These are phyloP conservation scores for Nicotiana benthamiana DNA, from an alignment of 257 asterid species.

Conservation along the genomic window DNA sequence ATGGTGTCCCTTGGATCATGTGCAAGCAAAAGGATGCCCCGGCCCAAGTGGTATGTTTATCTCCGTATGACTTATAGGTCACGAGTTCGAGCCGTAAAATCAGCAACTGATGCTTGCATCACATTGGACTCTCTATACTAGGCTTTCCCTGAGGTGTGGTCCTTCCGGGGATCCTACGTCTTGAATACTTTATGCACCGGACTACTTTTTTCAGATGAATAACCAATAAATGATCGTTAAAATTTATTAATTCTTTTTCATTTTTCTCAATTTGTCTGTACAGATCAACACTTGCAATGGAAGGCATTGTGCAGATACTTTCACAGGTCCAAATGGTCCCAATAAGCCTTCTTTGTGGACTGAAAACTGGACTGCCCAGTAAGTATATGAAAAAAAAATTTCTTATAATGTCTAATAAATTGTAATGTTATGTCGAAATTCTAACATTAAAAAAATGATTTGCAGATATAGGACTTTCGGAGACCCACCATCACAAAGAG, in stretches of 20 bases:
- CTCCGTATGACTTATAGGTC: neutral
- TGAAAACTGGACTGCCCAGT: constrained; percentile 35
- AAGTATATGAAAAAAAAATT: constrained; percentile 39
- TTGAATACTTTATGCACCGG: too few relatives aligned
- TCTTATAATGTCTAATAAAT: constrained; percentile 45
- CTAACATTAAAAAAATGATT: neutral
- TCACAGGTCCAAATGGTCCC: constrained; percentile 76
- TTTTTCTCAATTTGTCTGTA: neutral
- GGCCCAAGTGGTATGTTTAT: constrained; percentile 28
- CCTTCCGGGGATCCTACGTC: too few relatives aligned
- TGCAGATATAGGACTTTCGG: constrained; percentile 60
- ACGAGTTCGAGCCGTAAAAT: too few relatives aligned
- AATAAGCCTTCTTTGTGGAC: constrained; percentile 94
- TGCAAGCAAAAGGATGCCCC: constrained; percentile 82
- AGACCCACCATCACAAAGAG: constrained; percentile 62
- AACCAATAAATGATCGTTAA: neutral
- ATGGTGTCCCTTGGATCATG: constrained; percentile 71
- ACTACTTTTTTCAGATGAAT: too few relatives aligned
- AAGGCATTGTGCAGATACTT: constrained; percentile 89
- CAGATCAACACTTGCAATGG: constrained; percentile 96
- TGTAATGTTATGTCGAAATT: constrained; percentile 58
- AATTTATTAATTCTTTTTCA: neutral
- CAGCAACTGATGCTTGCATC: too few relatives aligned
- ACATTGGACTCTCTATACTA: too few relatives aligned
- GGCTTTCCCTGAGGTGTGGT: too few relatives aligned